Conservation (phyloP, 1,139 yeast species). For the Pichia sp. region DNA sequence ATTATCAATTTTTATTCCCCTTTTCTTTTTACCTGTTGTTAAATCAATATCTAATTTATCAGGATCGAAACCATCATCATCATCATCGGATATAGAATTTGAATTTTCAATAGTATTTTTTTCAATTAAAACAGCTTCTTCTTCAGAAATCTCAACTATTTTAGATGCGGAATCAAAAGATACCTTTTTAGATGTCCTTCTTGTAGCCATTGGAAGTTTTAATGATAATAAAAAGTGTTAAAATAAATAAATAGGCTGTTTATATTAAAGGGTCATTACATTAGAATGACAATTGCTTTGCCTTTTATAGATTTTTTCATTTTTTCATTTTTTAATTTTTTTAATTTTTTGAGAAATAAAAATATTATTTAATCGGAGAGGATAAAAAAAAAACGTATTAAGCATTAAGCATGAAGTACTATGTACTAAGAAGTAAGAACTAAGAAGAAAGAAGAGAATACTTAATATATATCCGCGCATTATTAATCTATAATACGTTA, state of each 20-base stretch:
- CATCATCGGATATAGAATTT: slow-evolving; percentile 11
- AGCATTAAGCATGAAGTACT: too few relatives aligned
- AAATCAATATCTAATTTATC: slow-evolving; percentile 16
- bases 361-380: too few relatives aligned
- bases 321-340: too few relatives aligned
- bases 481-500: too few relatives aligned
- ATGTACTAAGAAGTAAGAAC: too few relatives aligned
- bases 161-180: slow-evolving; percentile 14
- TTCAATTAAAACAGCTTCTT: neutral
- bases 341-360: too few relatives aligned
- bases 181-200: slow-evolving; percentile 12
- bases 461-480: too few relatives aligned
- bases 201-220: slow-evolving; percentile 6
- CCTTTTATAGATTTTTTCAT: too few relatives aligned
- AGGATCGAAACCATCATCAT: slow-evolving; percentile 15
- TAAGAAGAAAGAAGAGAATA: too few relatives aligned
- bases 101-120: neutral
- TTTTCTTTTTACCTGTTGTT: slow-evolving; percentile 13
- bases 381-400: too few relatives aligned
- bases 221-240: neutral
- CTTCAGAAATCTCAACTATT: slow-evolving; percentile 14
- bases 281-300: too few relatives aligned
- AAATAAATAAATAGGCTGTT: neutral
- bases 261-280: neutral
- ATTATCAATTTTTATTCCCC: slow-evolving; percentile 13